A percentile compares a stretch with the other conserved stretches of the same genome.
phyloP scores from a whole-genome alignment of 352 stramenopile genomes.

The Phytophthora niederhauseri region DNA sequence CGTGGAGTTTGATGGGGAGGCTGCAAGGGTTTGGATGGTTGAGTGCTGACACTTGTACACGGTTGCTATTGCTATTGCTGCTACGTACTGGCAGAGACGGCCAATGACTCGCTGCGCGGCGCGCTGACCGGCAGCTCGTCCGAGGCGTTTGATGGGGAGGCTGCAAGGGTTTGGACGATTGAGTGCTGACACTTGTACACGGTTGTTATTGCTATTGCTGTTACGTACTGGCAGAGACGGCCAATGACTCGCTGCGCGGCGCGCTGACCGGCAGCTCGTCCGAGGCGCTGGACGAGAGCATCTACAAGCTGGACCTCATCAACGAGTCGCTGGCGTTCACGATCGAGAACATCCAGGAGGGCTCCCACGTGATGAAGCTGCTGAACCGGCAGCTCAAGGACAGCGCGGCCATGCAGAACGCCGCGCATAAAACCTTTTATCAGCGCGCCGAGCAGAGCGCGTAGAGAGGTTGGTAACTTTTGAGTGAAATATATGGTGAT shows the following conservation, averaged over 20 bases:
- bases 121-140: conserved; percentile 37
- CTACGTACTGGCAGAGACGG: conserved; percentile 35
- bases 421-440: conserved; percentile 42
- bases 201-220: not conserved
- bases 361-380: conserved; percentile 72
- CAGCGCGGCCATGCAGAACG: conserved; percentile 47
- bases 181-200: no score
- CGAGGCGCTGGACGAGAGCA: conserved; percentile 47
- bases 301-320: conserved; percentile 81
- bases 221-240: conserved; percentile 34
- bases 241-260: conserved; percentile 51
- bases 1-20: not conserved
- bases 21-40: not conserved
- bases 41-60: no score
- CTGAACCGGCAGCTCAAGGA: conserved; percentile 73
- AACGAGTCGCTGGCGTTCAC: conserved; percentile 84
- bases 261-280: conserved; percentile 37
- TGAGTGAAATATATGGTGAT: no score
- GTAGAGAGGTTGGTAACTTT: not conserved
- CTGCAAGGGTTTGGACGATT: not conserved
- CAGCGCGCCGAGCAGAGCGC: conserved; percentile 12
- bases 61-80: not conserved
- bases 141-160: conserved; percentile 14
- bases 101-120: conserved; percentile 51
- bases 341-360: conserved; percentile 84